A percentile compares a stretch with the other conserved stretches of the same genome.
phyloP scores from a whole-genome alignment of 2,329 filamentous ascomycete species.

The Pezicula neosporulosa region DNA sequence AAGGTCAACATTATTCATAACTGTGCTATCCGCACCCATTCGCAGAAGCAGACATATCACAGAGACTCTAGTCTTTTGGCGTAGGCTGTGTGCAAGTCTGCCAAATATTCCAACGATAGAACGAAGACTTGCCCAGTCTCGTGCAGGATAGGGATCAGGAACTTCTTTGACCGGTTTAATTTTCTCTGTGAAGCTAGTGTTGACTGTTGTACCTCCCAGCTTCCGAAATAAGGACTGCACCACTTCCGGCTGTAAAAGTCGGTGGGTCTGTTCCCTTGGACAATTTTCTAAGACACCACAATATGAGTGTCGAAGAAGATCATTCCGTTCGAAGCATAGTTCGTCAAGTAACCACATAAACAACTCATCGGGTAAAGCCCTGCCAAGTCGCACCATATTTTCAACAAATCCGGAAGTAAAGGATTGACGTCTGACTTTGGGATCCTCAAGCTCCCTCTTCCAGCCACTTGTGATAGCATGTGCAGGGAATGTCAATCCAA shows the following conservation, averaged over 20 bases:
- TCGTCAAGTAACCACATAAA: slow-evolving; percentile 64
- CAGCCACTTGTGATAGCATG: slow-evolving; percentile 13
- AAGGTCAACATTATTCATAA: slow-evolving; percentile 41
- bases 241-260: slow-evolving; percentile 41
- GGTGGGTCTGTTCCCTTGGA: slow-evolving; percentile 35
- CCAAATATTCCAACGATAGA: slow-evolving; percentile 20
- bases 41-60: slow-evolving; percentile 47
- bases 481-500: slow-evolving; percentile 16
- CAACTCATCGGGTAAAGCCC: slow-evolving; percentile 57
- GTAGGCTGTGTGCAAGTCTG: slow-evolving; percentile 22
- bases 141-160: slow-evolving; percentile 16
- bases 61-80: slow-evolving; percentile 23
- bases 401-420: slow-evolving; percentile 61
- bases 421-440: slow-evolving; percentile 50
- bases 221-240: slow-evolving; percentile 52
- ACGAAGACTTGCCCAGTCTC: slow-evolving; percentile 22
- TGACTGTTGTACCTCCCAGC: slow-evolving; percentile 52
- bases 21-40: slow-evolving; percentile 50
- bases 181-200: slow-evolving; percentile 28
- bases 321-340: slow-evolving; percentile 51
- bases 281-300: slow-evolving; percentile 46
- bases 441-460: slow-evolving; percentile 36
- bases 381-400: slow-evolving; percentile 42
- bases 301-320: slow-evolving; percentile 58
- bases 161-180: slow-evolving; percentile 14